Evolutionary conservation across 345 rosid species (phyloP), one percentile per base, ranked within the genome.

Genomic region (Linum usitatissimum): DNA sequence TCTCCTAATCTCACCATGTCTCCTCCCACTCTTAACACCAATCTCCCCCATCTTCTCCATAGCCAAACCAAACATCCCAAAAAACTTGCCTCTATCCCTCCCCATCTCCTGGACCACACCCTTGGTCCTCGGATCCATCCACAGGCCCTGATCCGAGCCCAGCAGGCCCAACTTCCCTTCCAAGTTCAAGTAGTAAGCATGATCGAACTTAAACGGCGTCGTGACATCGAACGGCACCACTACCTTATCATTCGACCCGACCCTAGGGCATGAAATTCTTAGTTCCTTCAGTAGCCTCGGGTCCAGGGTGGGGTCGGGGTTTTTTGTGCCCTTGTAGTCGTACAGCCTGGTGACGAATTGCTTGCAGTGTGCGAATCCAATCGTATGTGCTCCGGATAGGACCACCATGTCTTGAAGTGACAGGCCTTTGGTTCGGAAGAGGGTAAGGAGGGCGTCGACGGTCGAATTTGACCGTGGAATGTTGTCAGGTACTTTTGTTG

Each of bases 1-100:
- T 20, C 63, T 84, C 71, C 87, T 84, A 68, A 58, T 82, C 83
- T 86, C 96, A 10, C 92, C 98, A 68, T 81, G 87, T 67, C 30
- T 80, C 57, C 64, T 79, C 58, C 96, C 95, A 21, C 78, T 78
- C 68, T 91, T 86, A 13, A 91, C 87, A 28, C 88, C 91, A 38
- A 82, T 81, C 3, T 79, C 79, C 12, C 96, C 90, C 96, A 88
- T 84, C 70, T 83, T 86, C 55, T 84, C 98, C 90, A 86, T 88
- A 6, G 96, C 92, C 1, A 23, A 70, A 3, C 81, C 64, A 78
- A 88, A 91, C 61, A 81, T 90, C 57, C 72, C 84, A 30, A 81
- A 84, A 65, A 88, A 91, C 68, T 53, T 80, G 9, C 72, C 66
- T 73, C 79, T 80, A 31, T 88, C 83, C 45, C 53, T 78, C 0